Conservation (phyloP, 2,329 filamentous ascomycete species). For the Talaromyces sp. region DNA sequence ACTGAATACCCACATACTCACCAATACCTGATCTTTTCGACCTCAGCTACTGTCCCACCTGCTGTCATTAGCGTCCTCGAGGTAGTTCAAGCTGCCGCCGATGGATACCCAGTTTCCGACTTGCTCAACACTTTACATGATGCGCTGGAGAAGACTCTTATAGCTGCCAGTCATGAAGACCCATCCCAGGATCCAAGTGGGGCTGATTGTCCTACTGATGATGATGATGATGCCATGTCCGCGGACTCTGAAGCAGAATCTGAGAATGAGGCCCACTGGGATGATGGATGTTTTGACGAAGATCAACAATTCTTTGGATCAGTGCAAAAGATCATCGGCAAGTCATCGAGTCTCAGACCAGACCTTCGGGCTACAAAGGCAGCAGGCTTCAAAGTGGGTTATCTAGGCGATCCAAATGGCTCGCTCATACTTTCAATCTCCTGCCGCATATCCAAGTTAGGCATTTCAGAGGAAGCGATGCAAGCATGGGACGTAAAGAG, state of each 20-base stretch:
- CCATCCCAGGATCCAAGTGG: neutral
- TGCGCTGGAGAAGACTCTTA: conserved; percentile 33
- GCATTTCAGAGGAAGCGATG: conserved; percentile 27
- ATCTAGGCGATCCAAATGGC: conserved; percentile 55
- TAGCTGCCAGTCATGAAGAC: conserved; percentile 16
- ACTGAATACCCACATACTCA: conserved; percentile 61
- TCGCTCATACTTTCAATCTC: conserved; percentile 64
- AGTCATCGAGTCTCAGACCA: conserved; percentile 45
- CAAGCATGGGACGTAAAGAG: conserved; percentile 19
- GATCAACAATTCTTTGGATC: conserved; percentile 21
- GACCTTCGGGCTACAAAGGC: conserved; percentile 63
- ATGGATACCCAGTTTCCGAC: conserved; percentile 48
- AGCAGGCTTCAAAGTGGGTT: conserved; percentile 69
- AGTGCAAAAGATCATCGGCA: neutral
- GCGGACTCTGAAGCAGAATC: neutral
- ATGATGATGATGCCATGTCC: neutral
- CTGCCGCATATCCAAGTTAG: conserved; percentile 60
- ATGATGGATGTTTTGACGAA: conserved; percentile 21
- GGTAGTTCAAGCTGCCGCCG: conserved; percentile 45
- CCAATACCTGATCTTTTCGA: conserved; percentile 57
- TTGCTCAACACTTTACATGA: conserved; percentile 50
- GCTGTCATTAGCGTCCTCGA: conserved; percentile 42
- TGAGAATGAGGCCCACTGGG: conserved; percentile 22
- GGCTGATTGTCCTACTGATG: neutral
- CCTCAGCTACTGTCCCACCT: conserved; percentile 41